Percentiles rank a stretch among this genome's conserved stretches.
phyloP scores from a whole-genome alignment of 768 basidiomycete genomes.

The Cubamyces sp. region DNA sequence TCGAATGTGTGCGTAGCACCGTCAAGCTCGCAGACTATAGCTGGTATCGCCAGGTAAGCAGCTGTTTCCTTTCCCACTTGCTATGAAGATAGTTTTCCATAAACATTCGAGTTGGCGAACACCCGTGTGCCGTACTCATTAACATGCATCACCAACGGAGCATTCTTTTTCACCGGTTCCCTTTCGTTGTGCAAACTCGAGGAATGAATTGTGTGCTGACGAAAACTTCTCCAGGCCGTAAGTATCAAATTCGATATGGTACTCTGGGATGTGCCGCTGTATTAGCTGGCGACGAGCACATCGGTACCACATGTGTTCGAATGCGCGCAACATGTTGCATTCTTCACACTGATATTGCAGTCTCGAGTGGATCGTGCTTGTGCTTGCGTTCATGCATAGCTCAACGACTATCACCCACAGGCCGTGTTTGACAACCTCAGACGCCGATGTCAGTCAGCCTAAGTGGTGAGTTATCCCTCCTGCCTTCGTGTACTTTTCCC shows the following conservation, averaged over 20 bases:
- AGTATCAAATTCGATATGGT: background rate
- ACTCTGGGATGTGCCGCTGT: background rate
- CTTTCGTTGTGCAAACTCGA: background rate
- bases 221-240: background rate
- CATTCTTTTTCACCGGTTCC: slow-evolving; percentile 25
- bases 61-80: slow-evolving; percentile 24
- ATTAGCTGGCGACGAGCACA: slow-evolving; percentile 42
- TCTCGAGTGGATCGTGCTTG: background rate
- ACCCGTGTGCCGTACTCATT: slow-evolving; percentile 68
- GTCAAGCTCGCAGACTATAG: background rate
- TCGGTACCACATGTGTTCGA: slow-evolving; percentile 28
- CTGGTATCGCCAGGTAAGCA: slow-evolving; percentile 38
- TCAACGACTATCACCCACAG: background rate
- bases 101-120: slow-evolving; percentile 67
- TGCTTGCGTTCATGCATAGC: background rate
- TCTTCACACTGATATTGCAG: slow-evolving; percentile 41
- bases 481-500: slow-evolving; percentile 12
- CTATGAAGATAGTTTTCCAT: slow-evolving; percentile 70
- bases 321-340: slow-evolving; percentile 40
- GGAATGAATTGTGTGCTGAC: slow-evolving; percentile 3
- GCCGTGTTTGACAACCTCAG: background rate
- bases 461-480: slow-evolving; percentile 14
- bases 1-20: background rate
- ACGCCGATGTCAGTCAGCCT: background rate
- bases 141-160: slow-evolving; percentile 75